Evolutionary conservation across 352 stramenopile species (phyloP).

Genomic region (Phytophthora hybrid): DNA sequence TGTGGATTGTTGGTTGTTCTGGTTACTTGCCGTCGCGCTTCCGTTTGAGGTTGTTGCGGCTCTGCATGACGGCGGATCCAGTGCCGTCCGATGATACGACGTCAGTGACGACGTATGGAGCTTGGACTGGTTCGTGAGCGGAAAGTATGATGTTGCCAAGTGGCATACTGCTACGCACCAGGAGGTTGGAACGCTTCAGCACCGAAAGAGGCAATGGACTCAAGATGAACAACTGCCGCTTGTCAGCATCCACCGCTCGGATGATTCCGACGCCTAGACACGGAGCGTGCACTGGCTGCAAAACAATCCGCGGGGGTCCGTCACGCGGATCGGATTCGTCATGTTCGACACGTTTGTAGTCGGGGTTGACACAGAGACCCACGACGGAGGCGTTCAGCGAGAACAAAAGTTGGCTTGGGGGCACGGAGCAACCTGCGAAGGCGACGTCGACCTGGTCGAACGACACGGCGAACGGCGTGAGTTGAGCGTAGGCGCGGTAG

Average conservation of each 20-base stretch:
- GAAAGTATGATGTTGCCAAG: slow-evolving; percentile 67
- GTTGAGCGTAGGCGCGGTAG: slow-evolving; percentile 54
- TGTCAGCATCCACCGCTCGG: slow-evolving; percentile 63
- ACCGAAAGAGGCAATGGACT: slow-evolving; percentile 65
- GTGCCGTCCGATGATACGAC: slow-evolving; percentile 79
- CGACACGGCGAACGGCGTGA: slow-evolving; percentile 58
- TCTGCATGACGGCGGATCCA: slow-evolving; percentile 82
- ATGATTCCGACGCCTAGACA: slow-evolving; percentile 77
- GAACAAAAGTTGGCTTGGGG: slow-evolving; percentile 77
- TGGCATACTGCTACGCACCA: slow-evolving; percentile 74
- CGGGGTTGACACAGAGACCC: slow-evolving; percentile 74
- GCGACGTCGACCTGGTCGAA: slow-evolving; percentile 71
- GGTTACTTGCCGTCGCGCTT: slow-evolving; percentile 72
- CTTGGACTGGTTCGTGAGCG: slow-evolving; percentile 46
- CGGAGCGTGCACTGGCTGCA: slow-evolving; percentile 61
- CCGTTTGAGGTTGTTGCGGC: slow-evolving; percentile 89
- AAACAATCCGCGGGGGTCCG: slow-evolving; percentile 60
- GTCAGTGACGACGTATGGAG: slow-evolving; percentile 76
- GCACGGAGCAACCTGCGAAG: slow-evolving; percentile 66
- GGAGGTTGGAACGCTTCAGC: slow-evolving; percentile 73
- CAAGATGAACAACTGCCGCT: slow-evolving; percentile 68
- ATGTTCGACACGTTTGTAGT: slow-evolving; percentile 36
- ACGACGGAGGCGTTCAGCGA: slow-evolving; percentile 80
- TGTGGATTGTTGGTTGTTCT: not conserved
- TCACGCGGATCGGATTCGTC: slow-evolving; percentile 19